Evolutionary conservation across 1,284 basidiomycete genomes (phyloP).

Genomic region (Somion occarium): DNA sequence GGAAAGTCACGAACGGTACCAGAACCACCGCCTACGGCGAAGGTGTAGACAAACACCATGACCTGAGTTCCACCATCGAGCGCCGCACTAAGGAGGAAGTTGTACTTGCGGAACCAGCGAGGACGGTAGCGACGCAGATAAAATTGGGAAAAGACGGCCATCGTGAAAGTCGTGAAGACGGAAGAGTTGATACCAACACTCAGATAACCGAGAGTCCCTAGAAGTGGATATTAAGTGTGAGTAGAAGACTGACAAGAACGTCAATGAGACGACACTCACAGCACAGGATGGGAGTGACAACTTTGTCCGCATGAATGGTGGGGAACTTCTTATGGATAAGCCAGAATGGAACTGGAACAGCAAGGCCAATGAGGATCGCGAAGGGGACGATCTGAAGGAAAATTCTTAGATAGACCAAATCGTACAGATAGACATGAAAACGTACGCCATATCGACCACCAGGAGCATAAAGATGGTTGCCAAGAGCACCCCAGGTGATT

Average conservation of each 20-base stretch:
- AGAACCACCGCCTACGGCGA: constrained; percentile 57
- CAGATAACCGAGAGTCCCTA: constrained; percentile 32
- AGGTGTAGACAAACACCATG: constrained; percentile 34
- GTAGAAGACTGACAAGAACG: background rate
- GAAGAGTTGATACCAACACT: constrained; percentile 48
- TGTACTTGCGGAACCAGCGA: constrained; percentile 55
- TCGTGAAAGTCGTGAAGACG: constrained; percentile 35
- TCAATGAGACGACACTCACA: constrained; percentile 8
- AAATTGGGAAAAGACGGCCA: constrained; percentile 50
- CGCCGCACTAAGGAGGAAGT: constrained; percentile 51
- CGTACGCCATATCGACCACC: constrained; percentile 23
- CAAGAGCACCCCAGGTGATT: constrained; percentile 54
- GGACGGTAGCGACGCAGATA: constrained; percentile 24
- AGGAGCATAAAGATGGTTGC: constrained; percentile 28
- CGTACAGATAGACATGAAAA: background rate
- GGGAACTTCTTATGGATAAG: constrained; percentile 42
- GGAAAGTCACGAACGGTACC: constrained; percentile 43
- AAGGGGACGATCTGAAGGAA: constrained; percentile 35
- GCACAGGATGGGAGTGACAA: constrained; percentile 45
- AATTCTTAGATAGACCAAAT: constrained; percentile 13
- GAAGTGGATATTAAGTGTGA: background rate
- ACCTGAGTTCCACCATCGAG: constrained; percentile 43
- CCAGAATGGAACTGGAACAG: constrained; percentile 51
- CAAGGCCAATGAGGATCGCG: constrained; percentile 44
- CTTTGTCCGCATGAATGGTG: constrained; percentile 37